phyloP scores from a whole-genome alignment of 176 grass and related monocot genomes.

The Juncus inflexus region DNA sequence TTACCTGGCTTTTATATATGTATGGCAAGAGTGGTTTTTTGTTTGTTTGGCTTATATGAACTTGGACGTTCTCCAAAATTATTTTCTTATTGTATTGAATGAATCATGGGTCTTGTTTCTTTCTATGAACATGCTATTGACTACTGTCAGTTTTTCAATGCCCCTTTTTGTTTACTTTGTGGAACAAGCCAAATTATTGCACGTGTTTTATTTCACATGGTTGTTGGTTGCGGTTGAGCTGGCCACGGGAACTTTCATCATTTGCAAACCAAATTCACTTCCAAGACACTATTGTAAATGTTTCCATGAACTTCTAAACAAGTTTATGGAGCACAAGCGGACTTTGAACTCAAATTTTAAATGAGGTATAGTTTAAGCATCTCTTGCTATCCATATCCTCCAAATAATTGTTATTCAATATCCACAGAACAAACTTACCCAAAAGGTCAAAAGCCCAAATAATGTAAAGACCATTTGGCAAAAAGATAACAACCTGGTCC shows the following conservation, averaged over 20 bases:
- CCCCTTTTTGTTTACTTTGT: neutral
- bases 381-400: too few species aligned
- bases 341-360: too few species aligned
- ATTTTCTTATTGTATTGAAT: neutral
- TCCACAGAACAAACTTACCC: too few species aligned
- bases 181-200: constrained; percentile 13
- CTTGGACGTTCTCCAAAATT: neutral
- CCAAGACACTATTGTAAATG: too few species aligned
- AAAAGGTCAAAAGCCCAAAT: too few species aligned
- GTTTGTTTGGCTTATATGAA: neutral
- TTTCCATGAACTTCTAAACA: too few species aligned
- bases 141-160: neutral
- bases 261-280: neutral
- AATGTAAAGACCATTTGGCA: too few species aligned
- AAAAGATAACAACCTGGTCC: too few species aligned
- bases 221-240: neutral
- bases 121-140: neutral
- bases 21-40: neutral
- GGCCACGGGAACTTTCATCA: neutral
- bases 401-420: too few species aligned
- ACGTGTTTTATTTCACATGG: constrained; percentile 8
- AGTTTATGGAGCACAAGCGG: too few species aligned
- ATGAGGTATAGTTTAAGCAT: too few species aligned
- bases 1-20: neutral
- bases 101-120: neutral